Conservation (phyloP, 2,329 filamentous ascomycete species). For the Colletotrichum spaethianum region DNA sequence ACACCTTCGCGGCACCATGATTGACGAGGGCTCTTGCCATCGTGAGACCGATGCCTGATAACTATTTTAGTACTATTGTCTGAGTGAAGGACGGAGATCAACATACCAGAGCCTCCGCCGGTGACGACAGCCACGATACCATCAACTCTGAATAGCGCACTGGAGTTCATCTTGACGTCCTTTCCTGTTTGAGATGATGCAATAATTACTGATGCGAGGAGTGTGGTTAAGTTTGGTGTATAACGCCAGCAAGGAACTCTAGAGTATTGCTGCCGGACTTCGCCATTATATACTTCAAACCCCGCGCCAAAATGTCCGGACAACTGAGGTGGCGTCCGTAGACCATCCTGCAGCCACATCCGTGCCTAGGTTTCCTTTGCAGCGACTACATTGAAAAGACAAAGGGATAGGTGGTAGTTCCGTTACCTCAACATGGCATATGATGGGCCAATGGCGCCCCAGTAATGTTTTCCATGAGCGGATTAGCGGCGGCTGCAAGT, state of each 20-base stretch:
- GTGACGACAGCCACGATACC: constrained; percentile 73
- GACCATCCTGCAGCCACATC: constrained; percentile 5
- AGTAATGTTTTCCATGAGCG: background rate
- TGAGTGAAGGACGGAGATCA: background rate
- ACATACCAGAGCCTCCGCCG: constrained; percentile 70
- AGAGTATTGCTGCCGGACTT: constrained; percentile 2
- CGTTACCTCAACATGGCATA: background rate
- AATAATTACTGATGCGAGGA: background rate
- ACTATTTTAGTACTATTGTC: background rate
- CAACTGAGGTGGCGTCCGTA: constrained; percentile 6
- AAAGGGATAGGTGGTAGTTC: background rate
- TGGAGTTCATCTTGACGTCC: constrained; percentile 14
- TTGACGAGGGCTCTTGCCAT: constrained; percentile 41
- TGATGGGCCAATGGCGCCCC: background rate
- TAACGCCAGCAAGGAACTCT: background rate
- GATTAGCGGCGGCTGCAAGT: constrained; percentile 19
- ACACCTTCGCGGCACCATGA: constrained; percentile 52
- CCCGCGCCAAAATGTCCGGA: constrained; percentile 2
- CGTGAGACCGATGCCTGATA: constrained; percentile 71
- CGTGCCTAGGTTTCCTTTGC: background rate
- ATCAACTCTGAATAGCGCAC: constrained; percentile 66
- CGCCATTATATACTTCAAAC: constrained; percentile 13
- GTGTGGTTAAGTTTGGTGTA: background rate
- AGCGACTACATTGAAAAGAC: background rate
- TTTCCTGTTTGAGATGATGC: background rate